Evolutionary conservation across 371 early-diverging fungal species (phyloP), one percentile per base, ranked within the genome.

Genomic region (Entomophthora muscae): DNA sequence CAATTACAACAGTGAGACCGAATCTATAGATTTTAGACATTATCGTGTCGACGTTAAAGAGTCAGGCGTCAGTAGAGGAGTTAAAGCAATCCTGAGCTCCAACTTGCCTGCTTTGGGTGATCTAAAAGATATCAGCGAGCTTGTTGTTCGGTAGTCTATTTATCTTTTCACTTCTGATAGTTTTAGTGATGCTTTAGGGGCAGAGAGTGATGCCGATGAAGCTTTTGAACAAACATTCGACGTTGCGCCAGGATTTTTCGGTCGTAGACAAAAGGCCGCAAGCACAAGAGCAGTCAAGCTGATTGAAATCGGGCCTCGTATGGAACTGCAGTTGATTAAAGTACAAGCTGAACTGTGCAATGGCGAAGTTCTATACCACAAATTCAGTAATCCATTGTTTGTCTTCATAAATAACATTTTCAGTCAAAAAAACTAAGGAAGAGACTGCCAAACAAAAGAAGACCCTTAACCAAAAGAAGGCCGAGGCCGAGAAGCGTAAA

Each of bases 191-290:
- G 92, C 90, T 0, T 79, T 81, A 69, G 84, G 89, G 1, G 85
- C 91, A 1, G 95, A 95, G 66, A 89, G 89, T 67, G 96, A 95
- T 70, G 85, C 89, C 0, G 95, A 95, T 68, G 95, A 95, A 66
- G 92, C 84, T 1, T 83, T 87, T 27, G 85, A 87, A 53, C 73
- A 68, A 33, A 82, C 83, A 22, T 89, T 97, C 10, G 84, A 85
- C 2, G 72, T 97, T 59, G 73, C 89, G 1, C 86, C 90, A 69
- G 83, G 90, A 66, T 86, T 82, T 66, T 70, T 80, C 13, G 91
- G 89, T 28, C 78, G 86, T 28, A 83, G 80, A 63, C 88, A 90
- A 70, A 73, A 76, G 66, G 74, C 71, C 66, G 75, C 85, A 66
- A 87, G 90, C 66, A 89, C 91, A 68, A 78, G 95, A 32, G 90